Percentiles rank a stretch among this genome's conserved stretches.
These are phyloP conservation scores for Aristolochia californica DNA, from an alignment of 164 flowering plant species.

Conservation along the genomic window DNA sequence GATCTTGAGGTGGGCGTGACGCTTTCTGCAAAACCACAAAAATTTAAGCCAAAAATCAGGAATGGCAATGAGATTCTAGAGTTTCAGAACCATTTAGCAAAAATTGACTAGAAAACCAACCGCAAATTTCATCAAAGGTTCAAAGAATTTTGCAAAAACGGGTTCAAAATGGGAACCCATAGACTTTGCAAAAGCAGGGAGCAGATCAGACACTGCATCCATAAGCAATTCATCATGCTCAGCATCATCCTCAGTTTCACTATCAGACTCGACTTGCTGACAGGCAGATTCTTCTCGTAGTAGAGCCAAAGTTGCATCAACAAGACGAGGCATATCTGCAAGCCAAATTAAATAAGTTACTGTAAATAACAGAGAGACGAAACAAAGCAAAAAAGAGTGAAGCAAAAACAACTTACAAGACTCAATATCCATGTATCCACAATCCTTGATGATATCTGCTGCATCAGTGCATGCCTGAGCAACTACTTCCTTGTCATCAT, in stretches of 20 bases:
- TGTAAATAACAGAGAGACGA: not conserved
- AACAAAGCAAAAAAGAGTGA: not conserved
- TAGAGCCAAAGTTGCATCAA: constrained; percentile 66
- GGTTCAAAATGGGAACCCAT: constrained; percentile 91
- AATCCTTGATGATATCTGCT: constrained; percentile 72
- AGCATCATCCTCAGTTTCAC: constrained; percentile 73
- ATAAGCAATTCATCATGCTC: constrained; percentile 95
- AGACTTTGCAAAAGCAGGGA: constrained; percentile 93
- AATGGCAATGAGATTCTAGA: not conserved
- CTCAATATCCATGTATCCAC: constrained; percentile 62
- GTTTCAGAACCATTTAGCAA: not conserved
- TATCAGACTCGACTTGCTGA: constrained; percentile 72
- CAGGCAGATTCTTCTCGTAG: constrained; percentile 79
- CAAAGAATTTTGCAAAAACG: constrained; percentile 58
- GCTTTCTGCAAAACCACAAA: constrained; percentile 48
- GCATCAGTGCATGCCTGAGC: constrained; percentile 78
- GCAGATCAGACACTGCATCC: constrained; percentile 97
- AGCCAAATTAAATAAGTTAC: not conserved
- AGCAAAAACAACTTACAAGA: constrained; percentile 43
- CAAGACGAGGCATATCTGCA: constrained; percentile 67
- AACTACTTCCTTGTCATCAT: constrained; percentile 99
- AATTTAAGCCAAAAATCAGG: not conserved
- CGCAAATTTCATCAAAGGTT: too few relatives aligned
- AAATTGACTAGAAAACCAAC: constrained; percentile 15
- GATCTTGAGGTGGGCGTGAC: constrained; percentile 78